These are phyloP conservation scores for Oenanthe javanica DNA, from an alignment of 140 eudicot species.

Conservation along the genomic window DNA sequence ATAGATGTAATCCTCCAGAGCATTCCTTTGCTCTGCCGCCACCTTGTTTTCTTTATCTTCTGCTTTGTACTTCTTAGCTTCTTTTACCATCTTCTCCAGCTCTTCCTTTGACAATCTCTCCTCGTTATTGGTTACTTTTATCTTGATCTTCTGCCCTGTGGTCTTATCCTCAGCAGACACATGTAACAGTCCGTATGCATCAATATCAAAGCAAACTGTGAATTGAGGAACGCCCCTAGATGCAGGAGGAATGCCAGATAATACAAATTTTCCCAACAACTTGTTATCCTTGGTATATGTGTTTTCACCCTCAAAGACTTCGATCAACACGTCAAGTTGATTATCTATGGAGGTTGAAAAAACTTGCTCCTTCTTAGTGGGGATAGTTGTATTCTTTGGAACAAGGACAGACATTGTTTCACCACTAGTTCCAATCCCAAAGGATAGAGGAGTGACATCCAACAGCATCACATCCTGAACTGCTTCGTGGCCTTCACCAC, in stretches of 20 bases:
- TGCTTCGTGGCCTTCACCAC: neutral
- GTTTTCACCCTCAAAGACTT: neutral
- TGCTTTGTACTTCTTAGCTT: conserved; percentile 27
- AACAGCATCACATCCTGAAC: neutral
- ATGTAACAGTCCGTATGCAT: conserved; percentile 5
- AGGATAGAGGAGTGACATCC: neutral
- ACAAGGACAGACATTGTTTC: conserved; percentile 3
- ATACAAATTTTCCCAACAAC: neutral
- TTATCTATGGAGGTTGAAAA: neutral
- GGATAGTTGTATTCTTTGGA: neutral
- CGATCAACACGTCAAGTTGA: neutral
- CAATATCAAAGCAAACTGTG: neutral
- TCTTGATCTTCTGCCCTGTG: conserved; percentile 27
- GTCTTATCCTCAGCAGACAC: conserved; percentile 33
- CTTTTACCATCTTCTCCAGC: conserved; percentile 29
- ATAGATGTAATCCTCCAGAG: conserved; percentile 24
- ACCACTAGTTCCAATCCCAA: neutral
- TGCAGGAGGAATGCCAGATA: neutral
- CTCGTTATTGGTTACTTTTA: conserved; percentile 24
- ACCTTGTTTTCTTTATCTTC: conserved; percentile 26
- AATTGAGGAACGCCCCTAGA: neutral
- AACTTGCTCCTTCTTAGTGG: neutral
- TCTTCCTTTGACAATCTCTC: conserved; percentile 25
- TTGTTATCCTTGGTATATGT: neutral
- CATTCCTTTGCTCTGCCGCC: conserved; percentile 22